These are phyloP conservation scores for Cercospora zeae-maydis DNA, from an alignment of 2,329 filamentous ascomycete genomes.

Conservation along the genomic window DNA sequence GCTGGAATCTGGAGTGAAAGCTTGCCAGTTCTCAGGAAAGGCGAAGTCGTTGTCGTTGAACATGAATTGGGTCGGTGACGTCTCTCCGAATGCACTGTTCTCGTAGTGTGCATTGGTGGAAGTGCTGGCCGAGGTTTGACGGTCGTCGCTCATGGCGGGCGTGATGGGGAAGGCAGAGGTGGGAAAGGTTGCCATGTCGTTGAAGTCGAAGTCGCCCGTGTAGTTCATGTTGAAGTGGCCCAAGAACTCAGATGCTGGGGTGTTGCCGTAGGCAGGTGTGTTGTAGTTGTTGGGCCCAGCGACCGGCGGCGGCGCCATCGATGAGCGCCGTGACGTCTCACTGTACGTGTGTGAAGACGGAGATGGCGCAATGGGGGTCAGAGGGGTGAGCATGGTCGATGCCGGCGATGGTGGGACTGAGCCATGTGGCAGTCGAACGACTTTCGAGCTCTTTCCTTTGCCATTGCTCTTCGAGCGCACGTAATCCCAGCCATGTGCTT, in stretches of 20 bases:
- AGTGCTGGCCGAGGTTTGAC: constrained; percentile 28
- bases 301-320: constrained; percentile 34
- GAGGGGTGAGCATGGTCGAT: constrained; percentile 40
- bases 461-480: constrained; percentile 89
- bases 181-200: constrained; percentile 30
- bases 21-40: constrained; percentile 36
- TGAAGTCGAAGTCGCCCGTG: constrained; percentile 33
- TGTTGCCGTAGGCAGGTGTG: constrained; percentile 29
- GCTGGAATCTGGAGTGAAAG: constrained; percentile 29
- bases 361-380: constrained; percentile 40
- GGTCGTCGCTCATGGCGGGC: constrained; percentile 36
- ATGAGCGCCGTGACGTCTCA: constrained; percentile 32
- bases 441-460: constrained; percentile 56
- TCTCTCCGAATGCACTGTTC: constrained; percentile 42
- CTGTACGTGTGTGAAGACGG: constrained; percentile 40
- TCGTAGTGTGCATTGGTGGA: constrained; percentile 41
- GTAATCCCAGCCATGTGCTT: constrained; percentile 87
- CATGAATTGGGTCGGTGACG: constrained; percentile 49
- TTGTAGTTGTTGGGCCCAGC: constrained; percentile 33
- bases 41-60: constrained; percentile 62
- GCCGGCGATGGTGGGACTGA: constrained; percentile 62
- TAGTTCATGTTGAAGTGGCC: constrained; percentile 37
- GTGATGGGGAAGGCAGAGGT: constrained; percentile 32
- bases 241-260: constrained; percentile 34
- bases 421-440: constrained; percentile 56